Evolutionary conservation across 2,329 filamentous ascomycete genomes (phyloP).

Genomic region (Trichoderma koningiopsis): DNA sequence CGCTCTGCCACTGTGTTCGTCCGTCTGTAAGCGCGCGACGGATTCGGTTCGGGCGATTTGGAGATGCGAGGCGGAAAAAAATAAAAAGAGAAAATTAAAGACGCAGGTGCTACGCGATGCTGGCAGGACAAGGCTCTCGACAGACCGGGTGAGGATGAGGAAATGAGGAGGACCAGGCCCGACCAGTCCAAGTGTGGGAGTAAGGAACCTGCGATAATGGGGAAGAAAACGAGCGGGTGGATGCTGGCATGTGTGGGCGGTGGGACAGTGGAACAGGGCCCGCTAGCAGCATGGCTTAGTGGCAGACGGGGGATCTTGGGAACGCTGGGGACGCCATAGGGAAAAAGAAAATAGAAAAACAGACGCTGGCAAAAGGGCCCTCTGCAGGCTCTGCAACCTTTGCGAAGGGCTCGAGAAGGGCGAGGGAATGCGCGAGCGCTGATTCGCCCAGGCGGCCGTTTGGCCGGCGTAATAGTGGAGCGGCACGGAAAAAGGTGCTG

Average conservation of each 20-base stretch:
- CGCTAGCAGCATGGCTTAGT: constrained; percentile 11
- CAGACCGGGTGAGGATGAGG: constrained; percentile 15
- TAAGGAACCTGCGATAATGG: constrained; percentile 19
- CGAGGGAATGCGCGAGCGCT: constrained; percentile 34
- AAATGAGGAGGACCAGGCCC: constrained; percentile 1
- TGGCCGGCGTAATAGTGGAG: constrained; percentile 63
- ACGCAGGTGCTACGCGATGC: constrained; percentile 13
- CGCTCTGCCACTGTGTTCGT: not conserved
- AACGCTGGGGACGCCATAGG: not conserved
- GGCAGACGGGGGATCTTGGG: constrained; percentile 7
- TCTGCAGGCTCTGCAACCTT: not conserved
- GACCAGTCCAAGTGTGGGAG: constrained; percentile 6
- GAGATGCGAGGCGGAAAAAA: not conserved
- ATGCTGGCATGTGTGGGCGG: not conserved
- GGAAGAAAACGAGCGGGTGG: constrained; percentile 16
- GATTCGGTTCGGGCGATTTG: constrained; percentile 1
- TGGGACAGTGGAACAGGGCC: constrained; percentile 8
- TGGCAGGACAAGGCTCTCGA: constrained; percentile 21
- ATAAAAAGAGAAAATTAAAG: not conserved
- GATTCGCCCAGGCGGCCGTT: constrained; percentile 54
- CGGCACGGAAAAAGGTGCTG: constrained; percentile 31
- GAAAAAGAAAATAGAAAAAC: not conserved
- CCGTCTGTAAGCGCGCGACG: not conserved
- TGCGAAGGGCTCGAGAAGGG: constrained; percentile 24
- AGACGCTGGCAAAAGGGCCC: not conserved